Evolutionary conservation across 257 asterid genomes (phyloP).

Genomic region (Nicotiana knightiana): DNA sequence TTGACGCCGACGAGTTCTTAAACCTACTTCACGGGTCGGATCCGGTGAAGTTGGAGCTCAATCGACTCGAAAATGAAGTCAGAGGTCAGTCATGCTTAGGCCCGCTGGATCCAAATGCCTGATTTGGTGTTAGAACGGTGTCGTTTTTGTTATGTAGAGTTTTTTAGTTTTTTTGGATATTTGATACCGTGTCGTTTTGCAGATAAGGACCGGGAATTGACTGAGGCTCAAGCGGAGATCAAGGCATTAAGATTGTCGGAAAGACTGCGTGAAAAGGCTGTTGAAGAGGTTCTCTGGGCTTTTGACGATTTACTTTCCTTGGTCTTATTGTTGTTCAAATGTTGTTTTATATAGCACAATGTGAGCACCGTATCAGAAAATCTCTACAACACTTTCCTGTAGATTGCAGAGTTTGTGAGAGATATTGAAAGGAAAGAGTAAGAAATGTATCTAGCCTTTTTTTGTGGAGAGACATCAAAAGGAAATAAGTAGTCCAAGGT

Average conservation of each 20-base stretch:
- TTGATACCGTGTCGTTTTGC: slow-evolving; percentile 9
- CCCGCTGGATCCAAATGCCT: slow-evolving; percentile 58
- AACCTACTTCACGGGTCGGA: slow-evolving; percentile 98
- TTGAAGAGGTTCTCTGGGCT: slow-evolving; percentile 68
- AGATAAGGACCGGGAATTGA: slow-evolving; percentile 88
- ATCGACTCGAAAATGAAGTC: slow-evolving; percentile 97
- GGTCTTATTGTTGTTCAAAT: not conserved
- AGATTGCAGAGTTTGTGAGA: not conserved
- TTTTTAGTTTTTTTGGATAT: slow-evolving; percentile 2
- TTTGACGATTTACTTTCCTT: not conserved
- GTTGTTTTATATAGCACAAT: not conserved
- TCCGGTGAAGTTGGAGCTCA: slow-evolving; percentile 99
- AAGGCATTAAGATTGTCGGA: slow-evolving; percentile 72
- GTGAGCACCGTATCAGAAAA: not conserved
- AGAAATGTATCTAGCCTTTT: not conserved
- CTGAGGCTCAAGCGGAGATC: slow-evolving; percentile 88
- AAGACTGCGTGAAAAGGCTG: slow-evolving; percentile 82
- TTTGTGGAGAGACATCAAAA: no score
- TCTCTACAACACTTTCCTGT: not conserved
- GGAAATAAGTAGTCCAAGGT: no score
- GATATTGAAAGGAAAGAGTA: not conserved
- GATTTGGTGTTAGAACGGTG: slow-evolving; percentile 27
- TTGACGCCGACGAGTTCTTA: slow-evolving; percentile 92
- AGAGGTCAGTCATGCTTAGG: slow-evolving; percentile 61
- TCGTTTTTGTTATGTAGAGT: not conserved